Percentiles rank a stretch among this genome's conserved stretches.
phyloP scores from a whole-genome alignment of 108 stramenopile genomes.

The Cyclostephanos tholiformis region DNA sequence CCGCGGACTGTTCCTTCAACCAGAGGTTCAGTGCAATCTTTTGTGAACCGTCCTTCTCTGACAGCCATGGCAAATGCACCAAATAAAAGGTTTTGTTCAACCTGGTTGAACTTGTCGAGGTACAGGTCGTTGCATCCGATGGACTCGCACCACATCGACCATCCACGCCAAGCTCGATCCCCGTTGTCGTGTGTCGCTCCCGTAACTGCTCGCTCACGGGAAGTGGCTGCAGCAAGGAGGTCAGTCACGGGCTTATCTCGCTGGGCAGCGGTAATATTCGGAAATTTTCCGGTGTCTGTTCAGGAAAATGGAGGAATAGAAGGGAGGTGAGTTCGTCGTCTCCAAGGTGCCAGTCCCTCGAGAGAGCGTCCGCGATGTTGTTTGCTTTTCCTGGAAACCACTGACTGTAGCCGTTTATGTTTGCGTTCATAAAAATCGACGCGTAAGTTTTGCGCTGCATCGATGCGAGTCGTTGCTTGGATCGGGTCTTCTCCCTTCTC shows the following conservation, averaged over 20 bases:
- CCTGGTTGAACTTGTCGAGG: background rate
- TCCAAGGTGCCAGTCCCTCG: background rate
- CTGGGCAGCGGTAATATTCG: conserved; percentile 1
- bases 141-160: background rate
- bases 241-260: background rate
- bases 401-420: background rate
- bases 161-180: background rate
- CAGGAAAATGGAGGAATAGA: background rate
- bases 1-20: background rate
- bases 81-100: background rate
- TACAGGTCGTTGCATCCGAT: background rate
- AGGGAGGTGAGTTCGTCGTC: background rate
- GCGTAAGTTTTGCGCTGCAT: background rate
- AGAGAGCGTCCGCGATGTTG: background rate
- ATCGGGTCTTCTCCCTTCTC: background rate
- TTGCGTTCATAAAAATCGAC: background rate
- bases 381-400: background rate
- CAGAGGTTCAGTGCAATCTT: no score
- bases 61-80: no score
- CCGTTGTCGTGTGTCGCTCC: background rate
- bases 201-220: conserved; percentile 8
- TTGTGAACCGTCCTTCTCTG: no score
- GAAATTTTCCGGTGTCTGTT: background rate
- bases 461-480: background rate
- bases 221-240: conserved; percentile 2